Base-by-base conservation (phyloP, 495 filamentous ascomycete genomes). In the Xylaria curta region DNA sequence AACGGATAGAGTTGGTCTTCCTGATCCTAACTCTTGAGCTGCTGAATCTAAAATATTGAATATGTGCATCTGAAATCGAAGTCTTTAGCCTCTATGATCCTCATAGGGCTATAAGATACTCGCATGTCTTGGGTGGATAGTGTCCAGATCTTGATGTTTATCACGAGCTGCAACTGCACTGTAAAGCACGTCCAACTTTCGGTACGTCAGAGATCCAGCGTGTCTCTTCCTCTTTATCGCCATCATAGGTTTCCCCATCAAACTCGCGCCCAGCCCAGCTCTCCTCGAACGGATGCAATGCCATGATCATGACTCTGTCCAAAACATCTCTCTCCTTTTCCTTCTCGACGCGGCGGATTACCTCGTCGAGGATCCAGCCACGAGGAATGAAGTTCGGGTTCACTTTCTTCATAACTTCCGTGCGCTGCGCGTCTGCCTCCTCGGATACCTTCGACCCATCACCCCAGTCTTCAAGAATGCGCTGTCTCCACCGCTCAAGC, bases 321-420 rank as follows among this genome's bases (percentile, higher is more conserved):
- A 99, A 80, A 21, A 99, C 89, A 1, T 92, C 90, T 63, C 93
- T 85, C 73, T 98, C 94, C 21, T 92, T 91, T 33, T 90, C 87
- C 76, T 92, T 91, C 81, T 98, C 95, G 3, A 98, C 95, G 17
- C 92, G 86, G 46, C 90, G 87, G 73, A 99, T 98, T 7, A 98
- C 74, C 81, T 98, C 96, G 80, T 98, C 95, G 9, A 99, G 84
- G 64, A 99, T 89, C 96, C 97, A 99, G 26, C 89, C 89, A 42
- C 94, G 85, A 0, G 97, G 94, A 1, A 97, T 81, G 74, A 98
- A 98, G 79, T 92, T 97, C 26, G 96, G 96, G 76, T 98, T 99
- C 6, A 94, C 90, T 8, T 81, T 83, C 81, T 91, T 93, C 96
- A 98, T 99, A 26, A 82, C 87, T 1, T 66, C 76, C 72, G 90